Conservation (phyloP, 805 yeast genomes). For the Kazachstania martiniae region DNA sequence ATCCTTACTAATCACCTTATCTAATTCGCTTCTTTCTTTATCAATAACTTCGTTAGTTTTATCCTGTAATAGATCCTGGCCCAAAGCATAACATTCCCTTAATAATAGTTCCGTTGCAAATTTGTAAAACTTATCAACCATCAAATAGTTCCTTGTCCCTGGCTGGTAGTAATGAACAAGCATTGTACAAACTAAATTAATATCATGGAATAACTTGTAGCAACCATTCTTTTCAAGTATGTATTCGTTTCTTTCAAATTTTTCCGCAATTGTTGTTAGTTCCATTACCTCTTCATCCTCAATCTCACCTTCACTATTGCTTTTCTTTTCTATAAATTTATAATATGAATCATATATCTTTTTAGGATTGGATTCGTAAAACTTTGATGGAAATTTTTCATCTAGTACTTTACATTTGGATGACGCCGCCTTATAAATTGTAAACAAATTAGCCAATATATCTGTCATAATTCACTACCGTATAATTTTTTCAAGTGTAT, state of each 20-base stretch:
- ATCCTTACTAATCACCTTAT: conserved; percentile 41
- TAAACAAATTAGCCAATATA: conserved; percentile 10
- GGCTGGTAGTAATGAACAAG: conserved; percentile 37
- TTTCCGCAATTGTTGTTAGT: conserved; percentile 34
- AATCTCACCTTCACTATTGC: conserved; percentile 12
- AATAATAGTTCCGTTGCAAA: conserved; percentile 51
- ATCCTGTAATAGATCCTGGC: conserved; percentile 20
- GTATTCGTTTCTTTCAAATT: conserved; percentile 33
- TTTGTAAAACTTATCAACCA: conserved; percentile 53
- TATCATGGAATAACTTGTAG: conserved; percentile 55
- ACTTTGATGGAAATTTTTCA: conserved; percentile 35
- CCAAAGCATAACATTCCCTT: conserved; percentile 45
- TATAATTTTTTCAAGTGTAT: no score
- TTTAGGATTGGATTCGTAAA: conserved; percentile 36
- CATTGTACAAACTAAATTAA: conserved; percentile 44
- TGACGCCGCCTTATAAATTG: conserved; percentile 23
- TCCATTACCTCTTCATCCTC: conserved; percentile 17
- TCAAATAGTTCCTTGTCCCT: conserved; percentile 39
- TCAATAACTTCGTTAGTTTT: conserved; percentile 10
- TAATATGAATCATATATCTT: conserved; percentile 35
- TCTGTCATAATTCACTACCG: no score
- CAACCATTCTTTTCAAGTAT: conserved; percentile 28
- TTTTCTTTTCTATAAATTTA: conserved; percentile 25
- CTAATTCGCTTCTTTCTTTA: conserved; percentile 21
- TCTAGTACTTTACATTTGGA: conserved; percentile 24